Base-by-base conservation (phyloP, 2,329 filamentous ascomycete species). In the Trichoderma sp. region DNA sequence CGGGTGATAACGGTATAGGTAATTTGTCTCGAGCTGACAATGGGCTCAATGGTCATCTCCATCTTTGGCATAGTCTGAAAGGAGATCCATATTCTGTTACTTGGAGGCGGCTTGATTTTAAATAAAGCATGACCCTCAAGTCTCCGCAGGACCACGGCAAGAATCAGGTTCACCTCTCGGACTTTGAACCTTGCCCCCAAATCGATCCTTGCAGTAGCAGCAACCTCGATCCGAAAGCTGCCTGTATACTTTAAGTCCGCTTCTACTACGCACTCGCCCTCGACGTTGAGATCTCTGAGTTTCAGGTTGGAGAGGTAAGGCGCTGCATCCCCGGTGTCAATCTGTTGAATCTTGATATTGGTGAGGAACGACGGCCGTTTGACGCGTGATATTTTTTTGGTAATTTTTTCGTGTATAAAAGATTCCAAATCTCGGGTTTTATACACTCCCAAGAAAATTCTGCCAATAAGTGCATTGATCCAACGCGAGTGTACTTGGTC, bases 21-120 rank as follows among this genome's bases (percentile, higher is more conserved):
- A 72, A 99, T 97, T 78, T 98, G 95, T 69, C 95, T 89, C 16
- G 94, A 92, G 81, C 94, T 97, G 62, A 99, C 94, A 73, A 99
- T 94, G 4, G 96, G 96, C 78, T 98, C 94, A 55, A 98, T 93
- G n/a, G 89, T 89, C 85, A 97, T 90, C 71, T 97, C 94, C 83
- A 99, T 91, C 76, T 95, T 94, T 21, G 96, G 96, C 85, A 94
- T 92, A n/a, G 89, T 89, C 77, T 96, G 92, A 77, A 99, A 99
- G 0, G 94, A 91, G 73, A 98, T 88, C 96, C 96, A 99, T n/a
- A 97, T 79, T 52, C 96, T 89, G 78, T 99, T 99, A 79, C 94
- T 97, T 0, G 96, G 96, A 19, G 95, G 93, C 7, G 96, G 93
- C 79, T 99, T 99, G 79, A 98, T 90, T 75, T 93, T 92, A 75